Evolutionary conservation across 2,329 filamentous ascomycete genomes (phyloP), one percentile per base, ranked within the genome.

Genomic region (Alternaria consortialis): DNA sequence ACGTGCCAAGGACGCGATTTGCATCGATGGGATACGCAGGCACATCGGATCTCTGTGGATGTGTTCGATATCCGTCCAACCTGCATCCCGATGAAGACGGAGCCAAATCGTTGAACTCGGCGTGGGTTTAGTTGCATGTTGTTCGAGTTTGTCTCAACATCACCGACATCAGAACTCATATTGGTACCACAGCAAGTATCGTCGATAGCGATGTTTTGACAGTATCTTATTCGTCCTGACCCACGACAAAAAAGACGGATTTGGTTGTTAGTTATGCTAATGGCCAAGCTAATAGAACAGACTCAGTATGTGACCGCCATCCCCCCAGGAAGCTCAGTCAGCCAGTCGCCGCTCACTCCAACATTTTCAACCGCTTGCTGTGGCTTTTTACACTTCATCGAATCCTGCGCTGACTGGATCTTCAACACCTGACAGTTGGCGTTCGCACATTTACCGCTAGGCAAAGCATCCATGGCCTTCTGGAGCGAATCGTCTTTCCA

Each of bases 281-380:
- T 5, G 8, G 7, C 20, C 4, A 37, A n/a, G 29, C 31, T 20
- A 54, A 44, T 8, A 2, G 2, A 9, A 47, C 7, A 36, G 13
- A n/a, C 25, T 53, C 20, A 64, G 44, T 67, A 69, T 12, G 56
- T 70, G 3, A 75, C 64, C 3, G 56, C n/a, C 20, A 64, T 64
- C 43, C 70, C 72, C n/a, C 72, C 73, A 12, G 74, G 74, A 54
- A 76, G 68, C 56, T 74, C 63, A 15, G 67, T 67, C 17, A 75
- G 40, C 73, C 71, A 75, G n/a, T 51, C 47, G 25, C 72, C 72
- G 23, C 58, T 54, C 36, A 65, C 58, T 5, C 73, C 73, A 55
- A 85, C 82, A 9, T 80, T 63, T 74, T 86, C 84, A 36, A 79
- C 78, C 15, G 83, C 82, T 66, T 83, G 80, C 66, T 85, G 82